Base-by-base conservation (phyloP, 1,284 basidiomycete species). In the Microbotryum lychnidis-dioicae region DNA sequence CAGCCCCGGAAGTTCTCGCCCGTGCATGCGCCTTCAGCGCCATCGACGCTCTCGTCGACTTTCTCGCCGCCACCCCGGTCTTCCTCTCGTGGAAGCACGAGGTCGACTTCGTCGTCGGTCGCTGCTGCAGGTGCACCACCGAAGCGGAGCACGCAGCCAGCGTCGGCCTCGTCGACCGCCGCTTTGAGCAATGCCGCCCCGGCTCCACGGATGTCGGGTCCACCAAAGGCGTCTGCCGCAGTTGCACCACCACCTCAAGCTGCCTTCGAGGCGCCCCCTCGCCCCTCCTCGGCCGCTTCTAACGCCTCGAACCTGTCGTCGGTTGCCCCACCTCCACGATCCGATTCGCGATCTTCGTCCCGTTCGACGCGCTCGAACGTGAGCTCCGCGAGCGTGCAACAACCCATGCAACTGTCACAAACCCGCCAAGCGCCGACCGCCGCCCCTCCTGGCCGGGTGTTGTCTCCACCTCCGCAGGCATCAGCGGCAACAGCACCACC, bases 201-300 rank as follows among this genome's bases (percentile, higher is more conserved):
- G 33, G 23, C 51, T 25, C 51, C 51, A n/a, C 51, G 37, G 12
- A 42, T 18, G 14, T 42, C 37, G 6, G 37, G 27, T 23, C 51
- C 23, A 20, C 51, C 51, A 33, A 53, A 53, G 51, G 51, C 51
- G 31, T 12, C 21, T n/a, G 14, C 25, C 10, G 21, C 51, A 8
- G 51, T 53, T n/a, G 25, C 25, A n/a, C 51, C 51, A 23, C 51
- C 51, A 31, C 51, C 51, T 18, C 25, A 53, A 33, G 51, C 51
- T 8, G 51, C 51, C 33, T 42, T 42, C 37, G 37, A 42, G 37
- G 37, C 37, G 37, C 37, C 37, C 51, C 27, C n/a, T 53, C 51
- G 20, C 20, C 51, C 23, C 4, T 33, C 20, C 25, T 42, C 37
- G 37, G 37, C 37, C 37, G 37, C 37, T 42, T 42, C 37, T 14